Conservation (phyloP, 2,329 filamentous ascomycete genomes). For the Immersiporthe knoxdaviesiana region DNA sequence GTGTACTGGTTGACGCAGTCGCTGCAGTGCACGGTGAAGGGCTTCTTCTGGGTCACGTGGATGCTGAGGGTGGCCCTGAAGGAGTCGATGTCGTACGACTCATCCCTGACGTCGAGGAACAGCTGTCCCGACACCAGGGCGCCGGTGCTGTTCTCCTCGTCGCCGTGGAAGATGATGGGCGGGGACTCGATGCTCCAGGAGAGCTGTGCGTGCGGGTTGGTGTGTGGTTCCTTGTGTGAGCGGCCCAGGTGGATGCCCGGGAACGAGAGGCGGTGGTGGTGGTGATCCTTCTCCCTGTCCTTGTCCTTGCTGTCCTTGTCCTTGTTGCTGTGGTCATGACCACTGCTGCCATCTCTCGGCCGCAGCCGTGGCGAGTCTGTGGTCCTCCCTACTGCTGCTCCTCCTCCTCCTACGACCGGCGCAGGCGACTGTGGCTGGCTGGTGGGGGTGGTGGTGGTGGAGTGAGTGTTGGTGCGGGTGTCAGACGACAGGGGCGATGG, state of each 20-base stretch:
- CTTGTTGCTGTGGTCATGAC: constrained; percentile 9
- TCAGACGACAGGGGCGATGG: constrained; percentile 23
- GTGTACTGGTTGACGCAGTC: constrained; percentile 74
- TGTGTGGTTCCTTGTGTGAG: constrained; percentile 45
- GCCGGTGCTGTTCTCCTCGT: constrained; percentile 74
- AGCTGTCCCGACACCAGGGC: constrained; percentile 85
- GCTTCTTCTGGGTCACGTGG: constrained; percentile 76
- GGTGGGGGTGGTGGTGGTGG: constrained; percentile 18
- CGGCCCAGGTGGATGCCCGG: constrained; percentile 48
- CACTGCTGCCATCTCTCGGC: constrained; percentile 17
- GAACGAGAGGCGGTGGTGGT: constrained; percentile 47
- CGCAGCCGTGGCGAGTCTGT: constrained; percentile 30
- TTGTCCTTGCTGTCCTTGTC: constrained; percentile 29
- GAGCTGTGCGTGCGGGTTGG: constrained; percentile 47
- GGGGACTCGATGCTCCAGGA: constrained; percentile 78
- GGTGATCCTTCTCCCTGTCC: constrained; percentile 35
- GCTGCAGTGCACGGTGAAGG: constrained; percentile 76
- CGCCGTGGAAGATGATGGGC: constrained; percentile 81
- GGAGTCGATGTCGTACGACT: constrained; percentile 67
- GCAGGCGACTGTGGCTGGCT: constrained; percentile 28
- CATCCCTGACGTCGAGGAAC: constrained; percentile 71
- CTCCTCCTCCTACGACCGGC: constrained; percentile 5
- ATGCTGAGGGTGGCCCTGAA: constrained; percentile 75
- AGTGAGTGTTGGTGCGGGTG: constrained; percentile 21
- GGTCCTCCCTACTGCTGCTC: constrained; percentile 23